Percentiles rank a stretch among this genome's conserved stretches.
Evolutionary conservation across 305 asterid species (phyloP).

Genomic region (Plantago rigida): DNA sequence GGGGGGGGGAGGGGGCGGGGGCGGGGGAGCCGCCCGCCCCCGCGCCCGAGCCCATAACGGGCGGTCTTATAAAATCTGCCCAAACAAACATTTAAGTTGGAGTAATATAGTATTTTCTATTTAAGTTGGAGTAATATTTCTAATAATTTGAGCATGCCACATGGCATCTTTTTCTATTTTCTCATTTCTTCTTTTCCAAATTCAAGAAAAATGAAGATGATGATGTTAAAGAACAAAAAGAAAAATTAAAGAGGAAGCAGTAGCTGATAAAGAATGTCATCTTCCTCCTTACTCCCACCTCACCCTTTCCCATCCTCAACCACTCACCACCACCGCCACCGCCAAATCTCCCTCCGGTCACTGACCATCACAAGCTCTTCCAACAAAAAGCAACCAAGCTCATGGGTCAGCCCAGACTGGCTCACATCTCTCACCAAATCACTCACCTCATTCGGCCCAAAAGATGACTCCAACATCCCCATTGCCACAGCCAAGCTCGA

Average conservation of each 20-base stretch:
- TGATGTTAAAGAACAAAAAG: neutral
- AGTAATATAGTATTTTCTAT: too few species aligned
- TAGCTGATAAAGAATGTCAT: conserved; percentile 34
- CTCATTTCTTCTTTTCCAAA: too few species aligned
- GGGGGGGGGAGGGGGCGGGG: too few species aligned
- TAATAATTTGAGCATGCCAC: too few species aligned
- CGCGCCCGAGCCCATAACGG: too few species aligned
- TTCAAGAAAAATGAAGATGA: too few species aligned
- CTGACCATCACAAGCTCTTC: conserved; percentile 38
- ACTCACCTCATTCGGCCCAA: conserved; percentile 43
- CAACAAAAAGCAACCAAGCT: conserved; percentile 41
- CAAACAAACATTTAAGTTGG: too few species aligned
- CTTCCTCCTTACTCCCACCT: conserved; percentile 31
- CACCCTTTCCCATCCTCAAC: conserved; percentile 30
- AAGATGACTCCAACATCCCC: conserved; percentile 84
- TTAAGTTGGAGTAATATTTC: too few species aligned
- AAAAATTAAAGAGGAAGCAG: neutral
- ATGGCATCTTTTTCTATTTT: too few species aligned
- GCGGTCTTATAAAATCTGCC: too few species aligned
- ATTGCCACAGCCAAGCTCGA: conserved; percentile 71
- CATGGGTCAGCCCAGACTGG: conserved; percentile 97
- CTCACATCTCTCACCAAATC: conserved; percentile 59
- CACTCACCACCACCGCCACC: conserved; percentile 26
- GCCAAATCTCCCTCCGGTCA: conserved; percentile 18
- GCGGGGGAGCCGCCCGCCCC: too few species aligned